phyloP scores from a whole-genome alignment of 2,329 filamentous ascomycete genomes.

The Bisporella sp. region DNA sequence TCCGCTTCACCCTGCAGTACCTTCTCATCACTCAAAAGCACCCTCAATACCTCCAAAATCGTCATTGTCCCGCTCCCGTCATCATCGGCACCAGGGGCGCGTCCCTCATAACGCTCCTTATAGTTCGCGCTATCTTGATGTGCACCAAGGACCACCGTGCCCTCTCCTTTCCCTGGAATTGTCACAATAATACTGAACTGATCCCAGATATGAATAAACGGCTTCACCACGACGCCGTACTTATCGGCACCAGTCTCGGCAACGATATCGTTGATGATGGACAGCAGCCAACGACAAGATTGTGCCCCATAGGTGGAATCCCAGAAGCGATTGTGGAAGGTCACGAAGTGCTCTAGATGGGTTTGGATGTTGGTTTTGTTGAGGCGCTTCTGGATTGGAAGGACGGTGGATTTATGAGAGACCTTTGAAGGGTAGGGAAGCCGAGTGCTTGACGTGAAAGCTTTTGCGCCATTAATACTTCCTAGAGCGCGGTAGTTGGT shows the following conservation, averaged over 20 bases:
- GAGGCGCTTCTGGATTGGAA: slow-evolving; percentile 57
- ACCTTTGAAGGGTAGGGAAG: slow-evolving; percentile 55
- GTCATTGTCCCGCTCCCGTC: slow-evolving; percentile 89
- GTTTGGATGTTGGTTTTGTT: slow-evolving; percentile 66
- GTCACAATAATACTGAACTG: slow-evolving; percentile 84
- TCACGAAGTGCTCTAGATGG: slow-evolving; percentile 69
- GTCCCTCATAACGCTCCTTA: slow-evolving; percentile 26
- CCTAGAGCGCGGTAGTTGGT: slow-evolving; percentile 65
- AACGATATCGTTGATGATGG: slow-evolving; percentile 65
- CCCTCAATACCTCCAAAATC: slow-evolving; percentile 73
- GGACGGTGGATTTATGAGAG: slow-evolving; percentile 55
- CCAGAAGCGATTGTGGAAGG: slow-evolving; percentile 75
- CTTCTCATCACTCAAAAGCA: slow-evolving; percentile 58
- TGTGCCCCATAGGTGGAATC: slow-evolving; percentile 68
- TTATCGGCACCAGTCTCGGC: slow-evolving; percentile 59
- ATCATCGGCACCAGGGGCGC: slow-evolving; percentile 73
- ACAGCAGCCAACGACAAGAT: slow-evolving; percentile 78
- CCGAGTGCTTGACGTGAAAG: slow-evolving; percentile 31
- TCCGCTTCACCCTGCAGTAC: slow-evolving; percentile 62
- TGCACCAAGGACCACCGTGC: slow-evolving; percentile 78
- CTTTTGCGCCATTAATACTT: slow-evolving; percentile 28
- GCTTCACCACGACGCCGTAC: slow-evolving; percentile 57
- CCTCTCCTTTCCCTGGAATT: slow-evolving; percentile 74
- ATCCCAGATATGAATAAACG: slow-evolving; percentile 75
- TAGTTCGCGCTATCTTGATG: slow-evolving; percentile 89